Conservation (phyloP, 78 protist genomes). For the Dictyostelium capitatum region DNA sequence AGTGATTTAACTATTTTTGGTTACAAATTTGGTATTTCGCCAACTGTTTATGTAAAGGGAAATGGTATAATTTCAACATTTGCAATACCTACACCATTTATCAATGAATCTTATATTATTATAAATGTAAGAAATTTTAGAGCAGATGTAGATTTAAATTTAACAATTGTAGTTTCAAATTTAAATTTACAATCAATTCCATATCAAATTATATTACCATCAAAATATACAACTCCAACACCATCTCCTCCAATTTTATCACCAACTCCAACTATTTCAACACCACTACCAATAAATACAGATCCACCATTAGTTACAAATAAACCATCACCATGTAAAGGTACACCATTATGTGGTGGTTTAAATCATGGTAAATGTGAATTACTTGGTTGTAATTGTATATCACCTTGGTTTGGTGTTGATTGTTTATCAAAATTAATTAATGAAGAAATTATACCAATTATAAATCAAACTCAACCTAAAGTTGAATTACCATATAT, state of each 20-base stretch:
- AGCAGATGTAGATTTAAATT: no score
- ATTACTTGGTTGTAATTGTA: not conserved
- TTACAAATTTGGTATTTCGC: not conserved
- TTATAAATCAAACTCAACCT: not conserved
- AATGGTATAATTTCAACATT: no score
- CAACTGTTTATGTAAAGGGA: not conserved
- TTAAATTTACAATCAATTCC: not conserved
- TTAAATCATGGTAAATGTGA: not conserved
- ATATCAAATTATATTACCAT: no score
- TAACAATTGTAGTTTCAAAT: no score
- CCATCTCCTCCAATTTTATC: not conserved
- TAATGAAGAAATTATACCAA: not conserved
- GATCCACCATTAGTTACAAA: no score
- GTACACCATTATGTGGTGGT: constrained; percentile 19
- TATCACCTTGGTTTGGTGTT: not conserved
- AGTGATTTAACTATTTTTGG: not conserved
- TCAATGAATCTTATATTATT: no score
- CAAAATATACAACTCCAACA: not conserved
- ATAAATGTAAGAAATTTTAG: no score
- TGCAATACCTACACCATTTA: not conserved
- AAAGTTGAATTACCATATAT: not conserved
- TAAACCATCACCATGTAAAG: not conserved
- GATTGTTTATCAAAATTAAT: not conserved
- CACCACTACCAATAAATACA: no score
- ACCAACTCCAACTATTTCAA: no score